Conservation (phyloP, 2,329 filamentous ascomycete genomes). For the Fusarium beomiforme region DNA sequence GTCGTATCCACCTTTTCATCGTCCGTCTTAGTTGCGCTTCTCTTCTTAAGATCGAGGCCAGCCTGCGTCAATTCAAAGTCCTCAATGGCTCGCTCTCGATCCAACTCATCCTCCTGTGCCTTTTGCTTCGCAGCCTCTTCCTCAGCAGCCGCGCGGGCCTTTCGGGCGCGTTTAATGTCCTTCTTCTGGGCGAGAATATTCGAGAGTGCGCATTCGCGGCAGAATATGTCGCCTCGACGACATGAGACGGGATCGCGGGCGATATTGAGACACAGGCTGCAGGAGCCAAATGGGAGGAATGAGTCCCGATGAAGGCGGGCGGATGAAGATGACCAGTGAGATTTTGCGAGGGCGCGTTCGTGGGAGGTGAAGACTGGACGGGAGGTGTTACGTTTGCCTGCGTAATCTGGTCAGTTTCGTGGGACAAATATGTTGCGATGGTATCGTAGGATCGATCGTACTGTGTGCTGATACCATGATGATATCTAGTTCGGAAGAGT, state of each 20-base stretch:
- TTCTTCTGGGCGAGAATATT: slow-evolving; percentile 93
- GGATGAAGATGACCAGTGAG: slow-evolving; percentile 81
- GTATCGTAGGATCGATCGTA: slow-evolving; percentile 46
- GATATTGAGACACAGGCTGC: slow-evolving; percentile 84
- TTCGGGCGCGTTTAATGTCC: slow-evolving; percentile 86
- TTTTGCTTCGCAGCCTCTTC: slow-evolving; percentile 70
- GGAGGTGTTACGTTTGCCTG: slow-evolving; percentile 88
- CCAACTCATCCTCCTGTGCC: slow-evolving; percentile 73
- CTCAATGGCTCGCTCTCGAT: slow-evolving; percentile 72
- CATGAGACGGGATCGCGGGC: slow-evolving; percentile 87
- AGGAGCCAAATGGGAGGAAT: slow-evolving; percentile 91
- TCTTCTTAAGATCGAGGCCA: slow-evolving; percentile 61
- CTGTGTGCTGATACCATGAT: slow-evolving; percentile 55
- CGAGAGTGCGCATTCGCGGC: slow-evolving; percentile 89
- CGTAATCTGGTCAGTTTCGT: background rate
- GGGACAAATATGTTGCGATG: background rate
- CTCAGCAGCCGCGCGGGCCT: slow-evolving; percentile 68
- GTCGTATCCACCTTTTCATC: background rate
- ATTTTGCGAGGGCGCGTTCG: slow-evolving; percentile 84
- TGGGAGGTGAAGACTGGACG: slow-evolving; percentile 93
- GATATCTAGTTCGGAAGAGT: background rate
- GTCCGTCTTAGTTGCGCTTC: slow-evolving; percentile 52
- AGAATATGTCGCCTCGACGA: slow-evolving; percentile 88
- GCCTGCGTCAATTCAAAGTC: slow-evolving; percentile 90
- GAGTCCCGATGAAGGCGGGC: slow-evolving; percentile 91